Conservation (phyloP, 495 filamentous ascomycete species). For the Neurospora sp. region DNA sequence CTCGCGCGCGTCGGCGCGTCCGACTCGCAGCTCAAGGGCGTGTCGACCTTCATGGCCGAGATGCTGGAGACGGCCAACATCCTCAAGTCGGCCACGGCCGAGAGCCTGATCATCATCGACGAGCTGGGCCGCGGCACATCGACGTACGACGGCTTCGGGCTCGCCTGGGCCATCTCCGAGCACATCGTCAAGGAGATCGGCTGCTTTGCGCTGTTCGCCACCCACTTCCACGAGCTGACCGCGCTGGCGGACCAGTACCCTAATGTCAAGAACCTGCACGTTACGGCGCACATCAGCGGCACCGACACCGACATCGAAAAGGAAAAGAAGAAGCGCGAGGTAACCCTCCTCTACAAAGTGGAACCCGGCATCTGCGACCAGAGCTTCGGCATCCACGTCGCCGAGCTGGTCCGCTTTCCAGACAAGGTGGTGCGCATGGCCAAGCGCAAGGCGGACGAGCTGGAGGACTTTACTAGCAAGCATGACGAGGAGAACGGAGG, state of each 20-base stretch:
- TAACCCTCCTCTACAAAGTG: slow-evolving; percentile 93
- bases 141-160: slow-evolving; percentile 96
- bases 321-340: slow-evolving; percentile 46
- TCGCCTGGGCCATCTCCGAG: slow-evolving; percentile 97
- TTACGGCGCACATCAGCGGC: slow-evolving; percentile 87
- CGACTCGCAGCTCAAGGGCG: slow-evolving; percentile 94
- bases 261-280: slow-evolving; percentile 87
- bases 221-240: slow-evolving; percentile 97
- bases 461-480: slow-evolving; percentile 88
- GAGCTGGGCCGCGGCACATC: slow-evolving; percentile 97
- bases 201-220: slow-evolving; percentile 89
- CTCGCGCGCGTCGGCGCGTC: slow-evolving; percentile 92
- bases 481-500: slow-evolving; percentile 47
- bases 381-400: slow-evolving; percentile 95
- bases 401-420: slow-evolving; percentile 95
- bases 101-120: slow-evolving; percentile 95
- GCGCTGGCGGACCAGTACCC: slow-evolving; percentile 75
- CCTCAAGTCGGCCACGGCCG: slow-evolving; percentile 88
- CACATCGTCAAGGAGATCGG: slow-evolving; percentile 93
- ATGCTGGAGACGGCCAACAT: slow-evolving; percentile 99
- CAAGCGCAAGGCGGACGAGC: slow-evolving; percentile 92
- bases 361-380: slow-evolving; percentile 94
- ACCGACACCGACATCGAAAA: slow-evolving; percentile 18
- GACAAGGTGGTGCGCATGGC: slow-evolving; percentile 98
- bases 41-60: slow-evolving; percentile 99